These are phyloP conservation scores for Protostelium mycophagum DNA, from an alignment of 78 protist genomes.

Conservation along the genomic window DNA sequence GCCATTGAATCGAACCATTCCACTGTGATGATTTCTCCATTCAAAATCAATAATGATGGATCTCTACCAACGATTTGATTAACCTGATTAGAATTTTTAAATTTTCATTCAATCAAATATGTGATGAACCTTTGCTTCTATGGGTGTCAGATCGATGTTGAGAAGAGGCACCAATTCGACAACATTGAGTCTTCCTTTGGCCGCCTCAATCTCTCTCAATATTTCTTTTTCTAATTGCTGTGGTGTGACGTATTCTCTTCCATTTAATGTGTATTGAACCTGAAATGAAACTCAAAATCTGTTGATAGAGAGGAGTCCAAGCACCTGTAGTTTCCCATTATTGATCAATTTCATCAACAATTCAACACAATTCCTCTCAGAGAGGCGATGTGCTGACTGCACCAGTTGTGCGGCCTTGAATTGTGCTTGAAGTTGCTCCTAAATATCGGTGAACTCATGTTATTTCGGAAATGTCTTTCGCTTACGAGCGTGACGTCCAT, in stretches of 20 bases:
- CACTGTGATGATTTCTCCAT: not conserved
- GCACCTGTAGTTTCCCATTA: constrained; percentile 33
- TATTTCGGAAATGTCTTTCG: too few relatives aligned
- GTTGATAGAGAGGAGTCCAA: not conserved
- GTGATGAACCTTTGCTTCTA: constrained; percentile 20
- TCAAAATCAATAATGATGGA: not conserved
- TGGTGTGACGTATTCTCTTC: constrained; percentile 74
- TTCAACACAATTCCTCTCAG: constrained; percentile 73
- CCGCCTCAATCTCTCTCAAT: constrained; percentile 51
- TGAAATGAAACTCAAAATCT: not conserved
- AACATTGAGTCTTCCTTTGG: constrained; percentile 65
- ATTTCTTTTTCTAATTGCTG: constrained; percentile 66
- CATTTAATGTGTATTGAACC: constrained; percentile 48
- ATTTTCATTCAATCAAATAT: too few relatives aligned
- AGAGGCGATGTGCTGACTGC: constrained; percentile 25
- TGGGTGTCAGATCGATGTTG: constrained; percentile 50
- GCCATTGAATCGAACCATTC: not conserved
- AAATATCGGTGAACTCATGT: too few relatives aligned
- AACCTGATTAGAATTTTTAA: too few relatives aligned
- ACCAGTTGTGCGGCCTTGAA: constrained; percentile 23
- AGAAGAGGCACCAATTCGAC: constrained; percentile 55
- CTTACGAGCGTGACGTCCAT: too few relatives aligned
- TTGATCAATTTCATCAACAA: constrained; percentile 54
- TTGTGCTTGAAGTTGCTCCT: not conserved
- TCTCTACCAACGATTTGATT: not conserved